phyloP scores from a whole-genome alignment of 148 eudicot species.

The Hydrangea macrophylla region DNA sequence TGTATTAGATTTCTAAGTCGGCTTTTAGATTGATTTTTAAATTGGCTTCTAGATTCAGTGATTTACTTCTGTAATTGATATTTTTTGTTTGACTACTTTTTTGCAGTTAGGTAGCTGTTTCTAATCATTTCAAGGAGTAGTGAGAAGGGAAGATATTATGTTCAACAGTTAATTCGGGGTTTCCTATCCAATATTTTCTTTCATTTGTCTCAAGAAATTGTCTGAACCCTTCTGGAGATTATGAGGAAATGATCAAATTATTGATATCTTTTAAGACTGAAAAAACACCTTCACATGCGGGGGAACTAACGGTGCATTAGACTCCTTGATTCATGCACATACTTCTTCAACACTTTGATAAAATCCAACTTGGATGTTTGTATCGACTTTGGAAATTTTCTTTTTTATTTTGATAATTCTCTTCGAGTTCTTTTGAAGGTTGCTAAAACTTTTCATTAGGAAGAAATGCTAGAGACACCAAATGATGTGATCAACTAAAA shows the following conservation, averaged over 20 bases:
- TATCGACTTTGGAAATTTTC: no score
- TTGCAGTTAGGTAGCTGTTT: constrained; percentile 87
- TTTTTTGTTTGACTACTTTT: constrained; percentile 11
- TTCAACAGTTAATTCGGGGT: neutral
- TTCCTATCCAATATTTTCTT: neutral
- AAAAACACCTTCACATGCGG: no score
- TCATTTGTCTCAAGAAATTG: neutral
- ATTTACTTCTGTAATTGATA: constrained; percentile 11
- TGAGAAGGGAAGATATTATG: constrained; percentile 9
- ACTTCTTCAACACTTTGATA: no score
- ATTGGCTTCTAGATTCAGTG: neutral
- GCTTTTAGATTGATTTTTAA: neutral
- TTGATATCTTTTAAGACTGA: neutral
- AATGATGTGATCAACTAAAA: no score
- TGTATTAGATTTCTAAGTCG: neutral
- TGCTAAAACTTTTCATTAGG: no score
- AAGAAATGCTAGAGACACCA: no score
- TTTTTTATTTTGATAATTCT: no score
- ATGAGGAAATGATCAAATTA: neutral
- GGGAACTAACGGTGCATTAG: no score
- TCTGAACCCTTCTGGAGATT: neutral
- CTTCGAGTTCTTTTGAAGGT: no score
- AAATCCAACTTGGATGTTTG: no score
- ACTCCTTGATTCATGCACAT: no score
- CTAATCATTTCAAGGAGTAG: constrained; percentile 26